Base-by-base conservation (phyloP, 2,329 filamentous ascomycete species). In the Aspergillus brasiliensis region DNA sequence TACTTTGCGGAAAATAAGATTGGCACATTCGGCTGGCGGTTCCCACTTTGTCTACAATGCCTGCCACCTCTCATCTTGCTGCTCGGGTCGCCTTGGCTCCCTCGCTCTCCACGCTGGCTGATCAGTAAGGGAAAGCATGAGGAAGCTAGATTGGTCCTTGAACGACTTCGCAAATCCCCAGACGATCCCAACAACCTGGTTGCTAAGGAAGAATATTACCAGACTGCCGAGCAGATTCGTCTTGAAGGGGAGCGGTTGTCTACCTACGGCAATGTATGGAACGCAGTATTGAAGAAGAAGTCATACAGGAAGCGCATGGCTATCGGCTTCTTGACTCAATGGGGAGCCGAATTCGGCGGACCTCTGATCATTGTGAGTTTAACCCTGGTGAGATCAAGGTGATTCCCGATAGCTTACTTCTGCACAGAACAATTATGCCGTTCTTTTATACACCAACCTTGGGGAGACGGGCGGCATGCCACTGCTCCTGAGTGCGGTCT, bases 301-400 rank as follows among this genome's bases (percentile, higher is more conserved):
- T 80, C 79, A 8, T 82, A 82, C 61, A 73, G 81, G 17, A 83
- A 82, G 71, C 73, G 82, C 0, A 82, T 84, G 80, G 73, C 77
- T 1, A 81, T 84, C 44, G 81, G 81, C 0, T 84, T 83, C 61
- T 69, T 83, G 37, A 83, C 81, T 0, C 82, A 83, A 63, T 84
- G 81, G 80, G 81, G 81, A 21, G 81, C 81, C 2, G 81, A 83
- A 56, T 83, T 83, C 65, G 80, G 77, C n/a, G 82, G 82, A 0
- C 80, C 81, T 10, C 72, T 84, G 0, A 80, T 84, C 15, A 83
- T 83, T 57, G 80, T 82, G 58, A 68, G 80, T 75, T 44, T n/a
- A 38, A 44, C 19, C 51, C 3, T 15, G 8, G 51, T 3, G 11
- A 17, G 4, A 34, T 42, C 31, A 8, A 8, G 6, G 11, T 17